A percentile compares a stretch with the other conserved stretches of the same genome.
Conservation (phyloP, 352 stramenopile species). For the Globisporangium cederbergense region DNA sequence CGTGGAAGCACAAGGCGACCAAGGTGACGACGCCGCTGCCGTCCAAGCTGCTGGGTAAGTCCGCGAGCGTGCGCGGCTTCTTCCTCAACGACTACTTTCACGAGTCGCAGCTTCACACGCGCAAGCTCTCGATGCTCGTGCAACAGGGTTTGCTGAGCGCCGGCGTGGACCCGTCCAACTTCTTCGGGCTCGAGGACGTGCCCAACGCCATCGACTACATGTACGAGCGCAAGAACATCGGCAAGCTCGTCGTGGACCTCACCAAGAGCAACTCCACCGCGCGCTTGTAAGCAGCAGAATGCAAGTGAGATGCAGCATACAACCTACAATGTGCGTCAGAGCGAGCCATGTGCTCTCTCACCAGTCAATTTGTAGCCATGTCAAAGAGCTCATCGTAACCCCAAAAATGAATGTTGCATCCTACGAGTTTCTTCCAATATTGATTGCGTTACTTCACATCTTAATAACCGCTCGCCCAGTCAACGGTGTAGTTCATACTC, state of each 20-base stretch:
- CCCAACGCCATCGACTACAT: constrained; percentile 46
- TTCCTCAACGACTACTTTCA: constrained; percentile 38
- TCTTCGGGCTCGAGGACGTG: constrained; percentile 49
- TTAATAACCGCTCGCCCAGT: constrained; percentile 58
- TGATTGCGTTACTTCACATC: not conserved
- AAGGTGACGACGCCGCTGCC: constrained; percentile 26
- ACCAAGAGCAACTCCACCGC: constrained; percentile 36
- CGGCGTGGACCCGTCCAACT: constrained; percentile 36
- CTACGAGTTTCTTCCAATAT: not conserved
- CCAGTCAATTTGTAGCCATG: not conserved
- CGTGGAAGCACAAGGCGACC: constrained; percentile 39
- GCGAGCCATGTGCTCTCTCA: not conserved
- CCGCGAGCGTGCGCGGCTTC: constrained; percentile 41
- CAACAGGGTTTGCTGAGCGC: constrained; percentile 32
- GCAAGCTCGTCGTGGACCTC: constrained; percentile 73
- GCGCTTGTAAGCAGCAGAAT: constrained; percentile 44
- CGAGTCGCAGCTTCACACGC: constrained; percentile 28
- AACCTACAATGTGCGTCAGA: not conserved
- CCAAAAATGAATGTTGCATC: constrained; percentile 1
- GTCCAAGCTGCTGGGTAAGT: constrained; percentile 40
- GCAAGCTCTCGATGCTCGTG: constrained; percentile 45
- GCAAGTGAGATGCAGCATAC: constrained; percentile 17
- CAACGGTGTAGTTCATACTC: constrained; percentile 40
- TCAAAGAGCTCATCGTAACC: not conserved
- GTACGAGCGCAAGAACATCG: constrained; percentile 67